A percentile compares a stretch with the other conserved stretches of the same genome.
These are phyloP conservation scores for Gymnopilus junonius DNA, from an alignment of 768 basidiomycete genomes.

Conservation along the genomic window DNA sequence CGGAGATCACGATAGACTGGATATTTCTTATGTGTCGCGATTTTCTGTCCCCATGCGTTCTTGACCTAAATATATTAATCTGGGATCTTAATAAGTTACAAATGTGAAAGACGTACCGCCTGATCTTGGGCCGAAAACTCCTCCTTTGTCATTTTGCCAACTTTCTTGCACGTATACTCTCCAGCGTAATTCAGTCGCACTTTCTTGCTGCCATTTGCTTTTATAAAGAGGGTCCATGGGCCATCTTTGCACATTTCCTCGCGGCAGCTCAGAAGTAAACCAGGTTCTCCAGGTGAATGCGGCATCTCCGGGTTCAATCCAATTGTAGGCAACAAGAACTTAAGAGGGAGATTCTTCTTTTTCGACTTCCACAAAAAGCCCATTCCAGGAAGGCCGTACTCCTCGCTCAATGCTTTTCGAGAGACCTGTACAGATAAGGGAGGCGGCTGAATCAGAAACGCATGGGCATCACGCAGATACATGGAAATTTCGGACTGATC, in stretches of 20 bases:
- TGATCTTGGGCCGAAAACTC: constrained; percentile 13
- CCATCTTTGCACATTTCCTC: constrained; percentile 15
- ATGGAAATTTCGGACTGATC: neutral
- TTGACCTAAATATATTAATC: constrained; percentile 7
- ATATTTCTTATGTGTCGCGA: constrained; percentile 6
- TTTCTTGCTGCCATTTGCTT: constrained; percentile 1
- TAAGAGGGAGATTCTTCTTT: neutral
- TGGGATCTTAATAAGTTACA: too few species aligned
- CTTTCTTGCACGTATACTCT: constrained; percentile 14
- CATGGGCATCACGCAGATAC: constrained; percentile 6
- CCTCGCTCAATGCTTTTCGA: constrained; percentile 10
- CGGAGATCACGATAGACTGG: constrained; percentile 7
- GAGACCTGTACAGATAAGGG: constrained; percentile 8
- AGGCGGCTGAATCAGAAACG: neutral
- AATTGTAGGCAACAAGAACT: constrained; percentile 14
- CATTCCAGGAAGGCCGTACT: constrained; percentile 18
- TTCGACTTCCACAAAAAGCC: constrained; percentile 20
- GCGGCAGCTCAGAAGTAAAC: constrained; percentile 17
- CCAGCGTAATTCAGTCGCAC: constrained; percentile 16
- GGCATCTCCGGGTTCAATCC: constrained; percentile 18
- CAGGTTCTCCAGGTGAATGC: constrained; percentile 13
- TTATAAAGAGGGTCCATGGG: constrained; percentile 16
- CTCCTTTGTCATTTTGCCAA: constrained; percentile 9
- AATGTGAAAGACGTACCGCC: neutral
- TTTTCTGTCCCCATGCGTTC: constrained; percentile 8